Evolutionary conservation across 176 grass and related monocot species (phyloP).

Genomic region (Panicum miliaceum): DNA sequence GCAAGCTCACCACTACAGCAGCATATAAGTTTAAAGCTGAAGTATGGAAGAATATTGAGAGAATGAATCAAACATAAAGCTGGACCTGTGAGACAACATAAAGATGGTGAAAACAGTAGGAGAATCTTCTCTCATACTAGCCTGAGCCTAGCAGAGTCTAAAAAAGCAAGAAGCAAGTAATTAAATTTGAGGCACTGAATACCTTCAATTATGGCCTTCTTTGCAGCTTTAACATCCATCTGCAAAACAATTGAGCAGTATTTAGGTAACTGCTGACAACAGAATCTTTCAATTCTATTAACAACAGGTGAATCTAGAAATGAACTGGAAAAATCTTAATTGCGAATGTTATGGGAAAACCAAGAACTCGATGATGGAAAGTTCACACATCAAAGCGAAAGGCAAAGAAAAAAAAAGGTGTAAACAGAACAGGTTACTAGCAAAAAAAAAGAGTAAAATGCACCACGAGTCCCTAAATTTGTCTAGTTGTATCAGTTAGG

Average conservation of each 20-base stretch:
- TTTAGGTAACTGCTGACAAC: constrained; percentile 26
- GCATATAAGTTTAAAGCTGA: constrained; percentile 25
- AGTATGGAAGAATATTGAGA: constrained; percentile 8
- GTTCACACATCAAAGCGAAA: background rate
- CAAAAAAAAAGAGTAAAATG: background rate
- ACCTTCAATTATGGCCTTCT: constrained; percentile 93
- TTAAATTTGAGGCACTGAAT: constrained; percentile 33
- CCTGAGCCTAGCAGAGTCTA: constrained; percentile 11
- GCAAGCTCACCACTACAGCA: constrained; percentile 14
- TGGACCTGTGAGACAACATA: background rate
- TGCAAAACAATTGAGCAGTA: constrained; percentile 44
- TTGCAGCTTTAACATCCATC: constrained; percentile 90
- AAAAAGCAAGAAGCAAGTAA: background rate
- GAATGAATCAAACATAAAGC: constrained; percentile 10
- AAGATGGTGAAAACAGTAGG: constrained; percentile 4
- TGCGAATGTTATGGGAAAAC: background rate
- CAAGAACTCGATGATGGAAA: constrained; percentile 9
- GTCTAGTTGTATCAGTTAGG: too few relatives aligned
- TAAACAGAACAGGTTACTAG: background rate
- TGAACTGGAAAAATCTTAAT: constrained; percentile 10
- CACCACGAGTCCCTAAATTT: too few relatives aligned
- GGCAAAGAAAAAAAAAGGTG: background rate
- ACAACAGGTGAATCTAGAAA: background rate
- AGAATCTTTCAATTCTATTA: background rate
- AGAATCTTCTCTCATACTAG: background rate